These are phyloP conservation scores for Drosera spatulata DNA, from an alignment of 179 eudicot genomes.

Conservation along the genomic window DNA sequence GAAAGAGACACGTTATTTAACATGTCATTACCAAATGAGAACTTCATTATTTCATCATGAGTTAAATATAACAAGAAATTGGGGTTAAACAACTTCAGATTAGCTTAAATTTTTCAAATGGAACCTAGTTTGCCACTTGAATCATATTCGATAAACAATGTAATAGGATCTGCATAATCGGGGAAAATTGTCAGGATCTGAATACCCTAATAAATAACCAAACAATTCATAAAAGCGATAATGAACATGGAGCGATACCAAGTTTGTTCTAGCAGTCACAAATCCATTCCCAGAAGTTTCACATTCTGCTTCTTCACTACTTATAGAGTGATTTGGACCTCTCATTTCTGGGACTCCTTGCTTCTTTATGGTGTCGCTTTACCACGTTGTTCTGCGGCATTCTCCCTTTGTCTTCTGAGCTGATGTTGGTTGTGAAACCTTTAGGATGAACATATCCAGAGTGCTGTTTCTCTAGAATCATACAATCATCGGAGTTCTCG, in stretches of 20 bases:
- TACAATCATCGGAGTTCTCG: slow-evolving; percentile 33
- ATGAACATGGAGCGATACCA: slow-evolving; percentile 36
- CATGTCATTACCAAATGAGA: not conserved
- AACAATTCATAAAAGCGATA: not conserved
- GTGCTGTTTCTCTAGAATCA: slow-evolving; percentile 31
- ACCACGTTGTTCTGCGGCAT: slow-evolving; percentile 27
- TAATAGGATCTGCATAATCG: no score
- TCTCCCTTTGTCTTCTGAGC: slow-evolving; percentile 46
- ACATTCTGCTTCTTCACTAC: slow-evolving; percentile 42
- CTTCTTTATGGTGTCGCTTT: slow-evolving; percentile 51
- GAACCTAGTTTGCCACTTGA: not conserved
- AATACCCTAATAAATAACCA: not conserved
- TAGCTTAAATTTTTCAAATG: not conserved
- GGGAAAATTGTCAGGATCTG: no score
- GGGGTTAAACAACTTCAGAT: not conserved
- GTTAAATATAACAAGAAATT: not conserved
- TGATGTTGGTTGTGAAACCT: slow-evolving; percentile 23
- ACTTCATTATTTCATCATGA: not conserved
- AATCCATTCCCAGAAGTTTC: slow-evolving; percentile 58
- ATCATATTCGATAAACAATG: not conserved
- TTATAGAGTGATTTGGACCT: slow-evolving; percentile 41
- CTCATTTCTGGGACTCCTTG: slow-evolving; percentile 52
- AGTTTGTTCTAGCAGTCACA: slow-evolving; percentile 85
- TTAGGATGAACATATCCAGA: slow-evolving; percentile 16
- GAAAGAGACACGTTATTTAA: no score